Evolutionary conservation across 139 green algal species (phyloP).

Genomic region (Trebouxia sp.): DNA sequence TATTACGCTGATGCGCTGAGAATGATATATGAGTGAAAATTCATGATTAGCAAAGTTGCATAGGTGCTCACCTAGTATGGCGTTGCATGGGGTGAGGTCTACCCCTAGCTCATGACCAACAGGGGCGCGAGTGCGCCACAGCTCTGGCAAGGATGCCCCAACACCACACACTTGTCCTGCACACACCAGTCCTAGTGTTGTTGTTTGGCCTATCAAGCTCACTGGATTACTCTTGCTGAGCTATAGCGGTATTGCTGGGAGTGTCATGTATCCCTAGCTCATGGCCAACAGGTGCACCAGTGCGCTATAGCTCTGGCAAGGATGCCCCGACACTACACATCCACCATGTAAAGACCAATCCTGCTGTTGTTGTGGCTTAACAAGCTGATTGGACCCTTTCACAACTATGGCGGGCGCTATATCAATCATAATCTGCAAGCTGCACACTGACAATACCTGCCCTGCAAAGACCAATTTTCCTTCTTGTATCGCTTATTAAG

Average conservation of each 20-base stretch:
- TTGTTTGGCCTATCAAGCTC: not conserved
- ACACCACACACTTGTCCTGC: not conserved
- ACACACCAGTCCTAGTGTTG: not conserved
- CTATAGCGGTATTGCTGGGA: not conserved
- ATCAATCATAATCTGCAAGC: too few relatives aligned
- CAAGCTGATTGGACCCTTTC: not conserved
- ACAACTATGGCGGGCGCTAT: too few relatives aligned
- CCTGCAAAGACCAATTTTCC: too few relatives aligned
- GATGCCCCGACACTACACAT: not conserved
- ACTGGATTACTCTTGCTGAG: not conserved
- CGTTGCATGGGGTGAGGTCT: not conserved
- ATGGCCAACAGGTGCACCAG: not conserved
- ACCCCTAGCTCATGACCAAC: constrained; percentile 1
- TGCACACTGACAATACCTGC: too few relatives aligned
- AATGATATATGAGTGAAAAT: too few relatives aligned
- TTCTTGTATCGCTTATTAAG: too few relatives aligned
- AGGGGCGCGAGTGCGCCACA: constrained; percentile 9
- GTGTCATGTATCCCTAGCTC: not conserved
- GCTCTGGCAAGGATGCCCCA: constrained; percentile 1
- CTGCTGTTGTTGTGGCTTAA: not conserved
- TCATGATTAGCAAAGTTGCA: too few relatives aligned
- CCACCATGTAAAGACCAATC: not conserved
- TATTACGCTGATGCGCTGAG: too few relatives aligned
- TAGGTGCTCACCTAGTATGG: not conserved
- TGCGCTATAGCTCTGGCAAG: constrained; percentile 20